A percentile compares a stretch with the other conserved stretches of the same genome.
These are phyloP conservation scores for Ricinus communis DNA, from an alignment of 345 rosid genomes.

Conservation along the genomic window DNA sequence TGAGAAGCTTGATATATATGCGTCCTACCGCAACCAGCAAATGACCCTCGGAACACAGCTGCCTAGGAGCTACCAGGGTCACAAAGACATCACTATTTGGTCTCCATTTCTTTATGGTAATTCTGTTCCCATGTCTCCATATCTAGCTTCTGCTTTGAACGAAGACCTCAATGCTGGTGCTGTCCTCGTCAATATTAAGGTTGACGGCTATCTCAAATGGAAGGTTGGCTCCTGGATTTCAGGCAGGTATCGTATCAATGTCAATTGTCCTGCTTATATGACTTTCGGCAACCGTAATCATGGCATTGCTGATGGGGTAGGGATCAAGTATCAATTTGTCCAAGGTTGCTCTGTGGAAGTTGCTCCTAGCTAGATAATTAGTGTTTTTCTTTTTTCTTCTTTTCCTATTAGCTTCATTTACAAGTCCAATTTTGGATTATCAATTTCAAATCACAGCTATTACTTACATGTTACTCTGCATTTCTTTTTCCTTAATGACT, in stretches of 20 bases:
- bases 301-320: constrained; percentile 25
- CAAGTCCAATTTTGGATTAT: not conserved
- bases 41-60: constrained; percentile 51
- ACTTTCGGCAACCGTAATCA: constrained; percentile 15
- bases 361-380: constrained; percentile 6
- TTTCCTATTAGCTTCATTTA: not conserved
- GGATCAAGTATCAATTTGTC: constrained; percentile 51
- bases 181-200: constrained; percentile 52
- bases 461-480: too few relatives aligned
- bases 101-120: constrained; percentile 60
- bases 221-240: constrained; percentile 81
- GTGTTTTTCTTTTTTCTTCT: not conserved
- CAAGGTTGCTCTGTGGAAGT: constrained; percentile 62
- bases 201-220: constrained; percentile 60
- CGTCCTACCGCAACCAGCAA: constrained; percentile 72
- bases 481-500: too few relatives aligned
- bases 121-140: constrained; percentile 50
- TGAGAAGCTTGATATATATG: constrained; percentile 46
- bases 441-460: too few relatives aligned
- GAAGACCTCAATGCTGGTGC: constrained; percentile 59
- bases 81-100: constrained; percentile 57
- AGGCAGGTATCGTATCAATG: constrained; percentile 53
- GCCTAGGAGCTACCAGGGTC: constrained; percentile 67
- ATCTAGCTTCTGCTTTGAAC: constrained; percentile 33
- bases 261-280: constrained; percentile 62